Percentiles rank a stretch among this genome's conserved stretches.
phyloP scores from a whole-genome alignment of 306 rosid species.

The Cucumis melo region DNA sequence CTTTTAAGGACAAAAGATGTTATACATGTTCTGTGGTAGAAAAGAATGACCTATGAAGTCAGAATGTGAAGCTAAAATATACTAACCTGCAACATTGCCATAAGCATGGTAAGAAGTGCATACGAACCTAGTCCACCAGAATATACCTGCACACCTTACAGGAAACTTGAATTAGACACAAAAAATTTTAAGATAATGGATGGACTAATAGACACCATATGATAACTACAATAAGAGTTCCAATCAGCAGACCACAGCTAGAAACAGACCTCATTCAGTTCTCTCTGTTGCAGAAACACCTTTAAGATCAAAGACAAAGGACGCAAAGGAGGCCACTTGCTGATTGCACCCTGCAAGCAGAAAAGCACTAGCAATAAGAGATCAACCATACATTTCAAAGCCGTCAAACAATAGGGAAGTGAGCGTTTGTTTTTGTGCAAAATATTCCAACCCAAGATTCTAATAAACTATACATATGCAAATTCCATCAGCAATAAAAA shows the following conservation, averaged over 20 bases:
- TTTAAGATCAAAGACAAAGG: conserved; percentile 85
- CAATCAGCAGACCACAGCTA: neutral
- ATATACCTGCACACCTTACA: conserved; percentile 57
- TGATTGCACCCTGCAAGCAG: conserved; percentile 55
- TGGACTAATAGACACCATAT: neutral
- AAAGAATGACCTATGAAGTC: neutral
- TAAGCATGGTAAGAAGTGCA: conserved; percentile 84
- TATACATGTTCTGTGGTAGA: neutral
- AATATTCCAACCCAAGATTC: neutral
- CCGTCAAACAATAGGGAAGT: neutral
- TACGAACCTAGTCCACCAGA: conserved; percentile 95
- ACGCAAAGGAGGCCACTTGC: conserved; percentile 67
- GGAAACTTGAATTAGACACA: conserved; percentile 22
- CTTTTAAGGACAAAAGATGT: neutral
- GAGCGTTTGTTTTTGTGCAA: neutral
- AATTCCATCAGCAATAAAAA: neutral
- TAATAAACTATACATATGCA: neutral
- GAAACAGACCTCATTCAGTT: conserved; percentile 68
- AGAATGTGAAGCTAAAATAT: conserved; percentile 4
- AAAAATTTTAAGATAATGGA: neutral
- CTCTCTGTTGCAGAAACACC: conserved; percentile 91
- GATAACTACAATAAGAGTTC: neutral
- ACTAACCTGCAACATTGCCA: conserved; percentile 87
- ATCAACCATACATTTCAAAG: neutral
- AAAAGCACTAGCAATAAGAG: neutral